Percentiles rank a stretch among this genome's conserved stretches.
phyloP scores from a whole-genome alignment of 129 eudicot genomes.

The Apium graveolens region DNA sequence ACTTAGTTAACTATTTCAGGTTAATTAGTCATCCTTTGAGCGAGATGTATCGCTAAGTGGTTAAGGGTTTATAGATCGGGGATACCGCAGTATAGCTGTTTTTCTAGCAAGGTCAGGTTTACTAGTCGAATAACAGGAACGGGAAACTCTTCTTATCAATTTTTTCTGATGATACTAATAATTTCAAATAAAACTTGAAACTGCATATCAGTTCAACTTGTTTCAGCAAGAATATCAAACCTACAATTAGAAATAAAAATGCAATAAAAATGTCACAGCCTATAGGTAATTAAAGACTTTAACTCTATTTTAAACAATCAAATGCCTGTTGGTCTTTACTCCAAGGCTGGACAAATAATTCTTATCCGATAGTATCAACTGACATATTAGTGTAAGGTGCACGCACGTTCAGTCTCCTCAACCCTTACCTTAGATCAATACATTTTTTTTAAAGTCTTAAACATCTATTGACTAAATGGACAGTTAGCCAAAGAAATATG shows the following conservation, averaged over 20 bases:
- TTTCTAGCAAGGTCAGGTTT: neutral
- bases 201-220: neutral
- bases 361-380: neutral
- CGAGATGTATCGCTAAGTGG: too few species aligned
- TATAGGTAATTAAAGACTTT: neutral
- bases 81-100: neutral
- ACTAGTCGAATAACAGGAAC: neutral
- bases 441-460: neutral
- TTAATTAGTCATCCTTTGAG: too few species aligned
- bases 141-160: too few species aligned
- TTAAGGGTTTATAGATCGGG: too few species aligned
- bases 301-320: neutral
- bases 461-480: neutral
- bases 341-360: neutral
- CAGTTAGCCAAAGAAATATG: neutral
- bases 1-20: too few species aligned
- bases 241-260: neutral
- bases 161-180: too few species aligned
- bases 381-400: neutral
- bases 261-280: too few species aligned
- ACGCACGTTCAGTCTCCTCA: neutral
- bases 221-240: neutral
- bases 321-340: neutral
- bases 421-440: neutral
- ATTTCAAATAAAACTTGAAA: neutral